These are phyloP conservation scores for Apiotrichum sp. DNA, from an alignment of 1,284 basidiomycete genomes.

Conservation along the genomic window DNA sequence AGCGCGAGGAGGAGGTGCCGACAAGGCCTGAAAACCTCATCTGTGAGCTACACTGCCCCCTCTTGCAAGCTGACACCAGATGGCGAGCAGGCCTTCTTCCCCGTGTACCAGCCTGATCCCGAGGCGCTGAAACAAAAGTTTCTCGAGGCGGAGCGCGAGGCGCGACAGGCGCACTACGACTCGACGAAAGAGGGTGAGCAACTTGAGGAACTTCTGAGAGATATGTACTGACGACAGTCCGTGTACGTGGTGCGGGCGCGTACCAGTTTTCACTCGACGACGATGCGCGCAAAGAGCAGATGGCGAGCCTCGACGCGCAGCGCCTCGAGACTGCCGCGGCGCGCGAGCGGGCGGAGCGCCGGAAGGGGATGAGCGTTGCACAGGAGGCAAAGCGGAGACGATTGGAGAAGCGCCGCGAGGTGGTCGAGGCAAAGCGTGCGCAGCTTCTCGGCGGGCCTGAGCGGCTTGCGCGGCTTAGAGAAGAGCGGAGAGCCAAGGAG, in stretches of 20 bases:
- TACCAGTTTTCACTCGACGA: conserved; percentile 83
- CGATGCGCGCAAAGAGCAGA: conserved; percentile 63
- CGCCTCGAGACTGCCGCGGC: conserved; percentile 66
- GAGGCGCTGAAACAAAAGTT: conserved; percentile 73
- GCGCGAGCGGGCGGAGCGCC: conserved; percentile 48
- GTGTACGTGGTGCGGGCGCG: conserved; percentile 69
- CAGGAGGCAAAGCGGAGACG: conserved; percentile 72
- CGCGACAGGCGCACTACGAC: conserved; percentile 74
- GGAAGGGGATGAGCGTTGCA: conserved; percentile 44
- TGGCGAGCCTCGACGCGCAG: conserved; percentile 65
- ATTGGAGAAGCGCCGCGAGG: conserved; percentile 65
- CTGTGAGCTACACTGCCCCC: conserved; percentile 35
- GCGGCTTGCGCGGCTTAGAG: conserved; percentile 24
- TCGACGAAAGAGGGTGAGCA: conserved; percentile 62
- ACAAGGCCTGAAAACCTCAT: conserved; percentile 57
- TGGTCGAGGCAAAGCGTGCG: conserved; percentile 72
- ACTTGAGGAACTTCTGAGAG: conserved; percentile 33
- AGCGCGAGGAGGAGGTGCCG: conserved; percentile 15
- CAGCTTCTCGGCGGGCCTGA: conserved; percentile 51
- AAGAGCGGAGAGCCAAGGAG: conserved; percentile 25
- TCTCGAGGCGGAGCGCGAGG: conserved; percentile 62
- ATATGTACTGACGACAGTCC: conserved; percentile 48
- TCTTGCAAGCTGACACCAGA: conserved; percentile 31
- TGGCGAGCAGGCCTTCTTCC: conserved; percentile 73
- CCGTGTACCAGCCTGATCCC: conserved; percentile 73